Evolutionary conservation across 257 asterid genomes (phyloP), one percentile per base, ranked within the genome.

Genomic region (Cruciata laevipes): DNA sequence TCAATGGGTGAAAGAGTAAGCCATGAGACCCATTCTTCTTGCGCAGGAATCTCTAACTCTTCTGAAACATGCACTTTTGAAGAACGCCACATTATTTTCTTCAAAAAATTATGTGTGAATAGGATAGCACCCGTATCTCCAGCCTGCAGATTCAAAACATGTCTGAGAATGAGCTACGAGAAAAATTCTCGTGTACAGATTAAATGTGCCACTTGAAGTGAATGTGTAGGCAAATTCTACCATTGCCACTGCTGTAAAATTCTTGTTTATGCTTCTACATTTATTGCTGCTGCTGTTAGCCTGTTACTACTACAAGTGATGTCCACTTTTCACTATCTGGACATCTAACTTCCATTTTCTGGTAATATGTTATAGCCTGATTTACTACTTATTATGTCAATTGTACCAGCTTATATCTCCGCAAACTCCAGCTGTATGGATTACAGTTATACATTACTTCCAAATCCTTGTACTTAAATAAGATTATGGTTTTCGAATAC

Each of bases 41-140:
- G 99, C 51, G 90, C 89, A 65, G 97, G 97, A 82, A 93, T 87
- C 71, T 83, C 84, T 49, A 93, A 76, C 78, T 93, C 99, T 38
- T 88, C 96, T 75, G 86, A 83, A 73, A 93, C 95, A 75, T 85
- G 86, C 53, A 67, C 81, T 77, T 93, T 93, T 52, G 99, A 88
- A 72, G 97, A 81, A 73, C 99, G 89, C 99, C 99, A 93, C 97
- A 93, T 86, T 52, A 90, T 75, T 63, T 77, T 86, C 71, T 84
- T 85, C 58, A 93, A 90, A 79, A 84, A 84, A 38, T 69, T 80
- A 60, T 93, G 95, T 0, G 95, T 75, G 77, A 90, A 93, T 53
- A 69, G 49, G 75, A 79, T 83, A 44, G 99, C 96, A 76, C 88
- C 89, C 67, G 82, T 76, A 90, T 90, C 97, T 63, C 99, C 97